phyloP scores from a whole-genome alignment of 345 rosid genomes.

The Xanthoceras sorbifolium region DNA sequence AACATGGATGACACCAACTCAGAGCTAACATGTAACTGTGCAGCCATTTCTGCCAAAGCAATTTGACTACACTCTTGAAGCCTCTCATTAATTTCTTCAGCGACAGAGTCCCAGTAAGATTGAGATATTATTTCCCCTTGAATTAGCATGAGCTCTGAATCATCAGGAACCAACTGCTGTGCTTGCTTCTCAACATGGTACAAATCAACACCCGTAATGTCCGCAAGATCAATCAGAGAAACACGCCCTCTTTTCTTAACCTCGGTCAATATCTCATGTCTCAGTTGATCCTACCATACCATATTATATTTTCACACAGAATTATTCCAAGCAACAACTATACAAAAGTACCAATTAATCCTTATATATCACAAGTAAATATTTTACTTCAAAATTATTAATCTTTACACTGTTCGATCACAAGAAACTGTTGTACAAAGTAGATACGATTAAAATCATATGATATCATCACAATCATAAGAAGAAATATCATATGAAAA shows the following conservation, averaged over 20 bases:
- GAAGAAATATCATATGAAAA: neutral
- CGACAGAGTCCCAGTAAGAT: slow-evolving; percentile 82
- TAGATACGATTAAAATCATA: neutral
- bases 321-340: slow-evolving; percentile 5
- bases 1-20: slow-evolving; percentile 77
- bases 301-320: slow-evolving; percentile 17
- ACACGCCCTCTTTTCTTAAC: slow-evolving; percentile 74
- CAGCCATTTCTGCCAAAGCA: slow-evolving; percentile 83
- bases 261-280: slow-evolving; percentile 65
- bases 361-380: neutral
- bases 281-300: slow-evolving; percentile 69
- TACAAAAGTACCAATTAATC: neutral
- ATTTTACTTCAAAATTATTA: neutral
- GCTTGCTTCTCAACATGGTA: slow-evolving; percentile 97
- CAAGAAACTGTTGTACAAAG: neutral
- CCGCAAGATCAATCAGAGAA: slow-evolving; percentile 86
- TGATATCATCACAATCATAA: neutral
- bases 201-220: slow-evolving; percentile 79
- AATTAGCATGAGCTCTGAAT: slow-evolving; percentile 58
- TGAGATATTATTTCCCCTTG: slow-evolving; percentile 96
- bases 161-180: slow-evolving; percentile 51
- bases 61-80: slow-evolving; percentile 96
- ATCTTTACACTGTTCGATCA: neutral
- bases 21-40: slow-evolving; percentile 83
- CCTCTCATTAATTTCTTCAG: slow-evolving; percentile 95